Evolutionary conservation across 306 rosid species (phyloP).

Genomic region (Mucuna pruriens): DNA sequence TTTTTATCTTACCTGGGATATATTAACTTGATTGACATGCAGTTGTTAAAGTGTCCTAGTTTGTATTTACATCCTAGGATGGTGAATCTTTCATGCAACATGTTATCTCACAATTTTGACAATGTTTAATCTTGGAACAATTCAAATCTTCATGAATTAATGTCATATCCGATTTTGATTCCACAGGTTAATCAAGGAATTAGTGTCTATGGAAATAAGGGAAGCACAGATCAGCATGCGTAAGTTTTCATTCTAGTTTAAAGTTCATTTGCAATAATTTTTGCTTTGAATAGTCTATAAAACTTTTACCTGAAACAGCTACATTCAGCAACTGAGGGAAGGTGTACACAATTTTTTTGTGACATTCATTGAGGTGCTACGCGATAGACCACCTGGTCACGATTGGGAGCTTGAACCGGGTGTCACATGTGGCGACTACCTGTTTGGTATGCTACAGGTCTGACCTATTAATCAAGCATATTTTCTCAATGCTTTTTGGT

Average conservation of each 20-base stretch:
- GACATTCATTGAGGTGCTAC: constrained; percentile 14
- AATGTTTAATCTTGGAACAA: constrained; percentile 15
- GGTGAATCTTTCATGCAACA: not conserved
- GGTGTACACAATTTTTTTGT: constrained; percentile 14
- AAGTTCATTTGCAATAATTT: not conserved
- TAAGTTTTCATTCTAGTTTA: not conserved
- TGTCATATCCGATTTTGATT: not conserved
- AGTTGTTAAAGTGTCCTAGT: constrained; percentile 9
- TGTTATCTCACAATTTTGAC: not conserved
- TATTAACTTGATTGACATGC: constrained; percentile 9
- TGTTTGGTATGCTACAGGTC: constrained; percentile 28
- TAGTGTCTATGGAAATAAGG: constrained; percentile 54
- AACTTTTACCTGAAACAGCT: not conserved
- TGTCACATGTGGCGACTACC: constrained; percentile 15
- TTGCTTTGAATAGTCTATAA: not conserved
- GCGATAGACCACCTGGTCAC: not conserved
- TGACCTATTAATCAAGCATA: not conserved
- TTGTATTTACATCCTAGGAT: not conserved
- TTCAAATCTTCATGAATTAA: constrained; percentile 1
- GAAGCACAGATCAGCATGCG: constrained; percentile 23
- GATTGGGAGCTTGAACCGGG: constrained; percentile 17
- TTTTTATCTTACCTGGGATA: not conserved
- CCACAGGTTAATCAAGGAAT: constrained; percentile 83
- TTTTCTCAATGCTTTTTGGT: not conserved
- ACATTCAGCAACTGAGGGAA: constrained; percentile 17